These are phyloP conservation scores for Musa schizocarpa DNA, from an alignment of 176 grass and related monocot genomes.

Conservation along the genomic window DNA sequence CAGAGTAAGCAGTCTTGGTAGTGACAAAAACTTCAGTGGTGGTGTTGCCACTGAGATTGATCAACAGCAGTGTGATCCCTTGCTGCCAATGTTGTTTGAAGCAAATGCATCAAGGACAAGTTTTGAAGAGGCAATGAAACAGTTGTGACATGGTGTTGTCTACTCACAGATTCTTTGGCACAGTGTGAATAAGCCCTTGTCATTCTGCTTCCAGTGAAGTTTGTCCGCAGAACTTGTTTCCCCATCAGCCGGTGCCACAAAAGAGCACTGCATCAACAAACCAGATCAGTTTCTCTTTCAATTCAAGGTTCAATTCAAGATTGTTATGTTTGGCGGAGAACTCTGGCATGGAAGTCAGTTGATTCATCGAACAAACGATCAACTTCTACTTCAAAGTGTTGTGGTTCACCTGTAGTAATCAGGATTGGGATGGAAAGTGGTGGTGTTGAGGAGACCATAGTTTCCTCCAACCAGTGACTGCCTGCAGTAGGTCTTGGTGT, in stretches of 20 bases:
- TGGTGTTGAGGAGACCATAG: slow-evolving; percentile 72
- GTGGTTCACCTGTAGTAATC: slow-evolving; percentile 69
- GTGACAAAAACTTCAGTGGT: slow-evolving; percentile 29
- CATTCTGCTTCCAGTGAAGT: slow-evolving; percentile 46
- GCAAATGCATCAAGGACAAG: background rate
- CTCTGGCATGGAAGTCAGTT: background rate
- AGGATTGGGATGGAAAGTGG: slow-evolving; percentile 71
- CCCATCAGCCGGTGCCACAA: slow-evolving; percentile 78
- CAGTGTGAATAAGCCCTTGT: slow-evolving; percentile 29
- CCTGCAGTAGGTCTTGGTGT: slow-evolving; percentile 71
- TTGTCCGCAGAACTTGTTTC: slow-evolving; percentile 38
- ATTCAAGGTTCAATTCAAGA: background rate
- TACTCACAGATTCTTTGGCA: slow-evolving; percentile 5
- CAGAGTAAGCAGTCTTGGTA: slow-evolving; percentile 1
- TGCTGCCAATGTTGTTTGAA: slow-evolving; percentile 22
- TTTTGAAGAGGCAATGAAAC: background rate
- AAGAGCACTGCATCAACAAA: slow-evolving; percentile 41
- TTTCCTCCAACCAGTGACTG: slow-evolving; percentile 69
- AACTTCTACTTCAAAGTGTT: background rate
- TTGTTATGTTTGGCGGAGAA: background rate
- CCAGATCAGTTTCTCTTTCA: background rate
- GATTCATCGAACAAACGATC: background rate
- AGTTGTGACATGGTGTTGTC: background rate
- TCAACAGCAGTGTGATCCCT: slow-evolving; percentile 63
- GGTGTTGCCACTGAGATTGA: slow-evolving; percentile 58